Conservation (phyloP, 192 early-diverging fungal species). For the Gonapodya sp. region DNA sequence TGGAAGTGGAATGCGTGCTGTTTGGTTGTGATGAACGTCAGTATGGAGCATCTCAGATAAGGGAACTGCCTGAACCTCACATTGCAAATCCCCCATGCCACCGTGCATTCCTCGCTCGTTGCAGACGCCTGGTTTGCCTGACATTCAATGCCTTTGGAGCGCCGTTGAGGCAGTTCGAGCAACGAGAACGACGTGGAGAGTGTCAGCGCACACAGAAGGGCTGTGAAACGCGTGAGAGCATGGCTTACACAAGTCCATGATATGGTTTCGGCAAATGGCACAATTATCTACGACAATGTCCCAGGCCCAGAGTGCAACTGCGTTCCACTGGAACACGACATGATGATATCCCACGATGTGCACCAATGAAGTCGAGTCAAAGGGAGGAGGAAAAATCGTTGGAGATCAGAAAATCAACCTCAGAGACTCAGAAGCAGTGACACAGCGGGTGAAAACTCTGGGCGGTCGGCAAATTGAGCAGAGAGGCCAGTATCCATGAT, state of each 20-base stretch:
- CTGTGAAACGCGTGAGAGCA: not conserved
- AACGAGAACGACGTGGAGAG: slow-evolving; percentile 6
- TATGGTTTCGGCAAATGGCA: slow-evolving; percentile 98
- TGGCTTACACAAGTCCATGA: slow-evolving; percentile 90
- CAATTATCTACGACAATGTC: slow-evolving; percentile 98
- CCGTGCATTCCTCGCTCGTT: slow-evolving; percentile 85
- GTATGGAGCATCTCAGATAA: not conserved
- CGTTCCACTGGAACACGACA: slow-evolving; percentile 74
- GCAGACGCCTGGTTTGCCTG: slow-evolving; percentile 94
- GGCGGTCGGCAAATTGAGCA: too few species aligned
- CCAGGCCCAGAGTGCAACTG: slow-evolving; percentile 98
- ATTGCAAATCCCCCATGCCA: slow-evolving; percentile 94
- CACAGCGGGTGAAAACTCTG: not conserved
- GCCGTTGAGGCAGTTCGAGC: not conserved
- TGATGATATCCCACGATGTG: not conserved
- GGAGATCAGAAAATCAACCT: too few species aligned
- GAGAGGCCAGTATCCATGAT: too few species aligned
- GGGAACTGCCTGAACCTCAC: slow-evolving; percentile 33
- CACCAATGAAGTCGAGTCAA: too few species aligned
- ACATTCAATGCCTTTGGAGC: slow-evolving; percentile 77
- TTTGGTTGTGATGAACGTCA: not conserved
- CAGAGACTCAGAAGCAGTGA: not conserved
- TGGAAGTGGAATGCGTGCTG: slow-evolving; percentile 98
- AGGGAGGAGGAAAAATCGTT: too few species aligned
- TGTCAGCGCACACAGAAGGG: not conserved